Percentiles rank a stretch among this genome's conserved stretches.
Evolutionary conservation across 1,139 yeast genomes (phyloP).

Genomic region (Yamadazyma songkhlaensis): DNA sequence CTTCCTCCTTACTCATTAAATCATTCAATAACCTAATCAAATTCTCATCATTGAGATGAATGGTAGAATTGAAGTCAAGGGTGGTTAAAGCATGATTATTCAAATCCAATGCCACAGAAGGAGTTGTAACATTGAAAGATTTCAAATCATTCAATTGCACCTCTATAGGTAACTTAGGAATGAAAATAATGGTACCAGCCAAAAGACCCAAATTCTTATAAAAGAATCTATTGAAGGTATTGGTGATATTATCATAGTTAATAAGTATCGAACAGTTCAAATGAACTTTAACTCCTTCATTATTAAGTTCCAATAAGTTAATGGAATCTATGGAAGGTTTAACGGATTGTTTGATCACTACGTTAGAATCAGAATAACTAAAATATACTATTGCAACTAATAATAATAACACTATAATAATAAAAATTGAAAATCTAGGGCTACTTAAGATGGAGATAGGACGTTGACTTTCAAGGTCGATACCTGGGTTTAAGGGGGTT

Average conservation of each 20-base stretch:
- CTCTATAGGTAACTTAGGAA: conserved; percentile 12
- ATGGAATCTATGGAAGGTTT: conserved; percentile 18
- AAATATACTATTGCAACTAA: conserved; percentile 16
- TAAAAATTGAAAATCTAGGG: conserved; percentile 14
- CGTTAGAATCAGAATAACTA: conserved; percentile 17
- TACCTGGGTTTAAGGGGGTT: conserved; percentile 2
- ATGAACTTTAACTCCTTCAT: conserved; percentile 22
- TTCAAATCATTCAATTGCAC: conserved; percentile 12
- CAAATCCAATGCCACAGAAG: conserved; percentile 9
- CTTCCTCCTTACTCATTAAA: conserved; percentile 11
- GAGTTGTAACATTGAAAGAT: conserved; percentile 13
- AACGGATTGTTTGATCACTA: conserved; percentile 19
- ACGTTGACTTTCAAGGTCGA: conserved; percentile 6
- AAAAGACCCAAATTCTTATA: conserved; percentile 15
- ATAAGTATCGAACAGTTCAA: conserved; percentile 23
- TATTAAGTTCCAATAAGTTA: conserved; percentile 20
- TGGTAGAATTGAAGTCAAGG: conserved; percentile 12
- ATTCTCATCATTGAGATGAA: conserved; percentile 12
- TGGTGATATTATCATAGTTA: conserved; percentile 24
- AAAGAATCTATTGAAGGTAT: conserved; percentile 18
- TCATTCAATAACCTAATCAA: conserved; percentile 14
- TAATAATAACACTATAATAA: conserved; percentile 15
- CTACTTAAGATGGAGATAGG: conserved; percentile 12
- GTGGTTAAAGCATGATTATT: conserved; percentile 9
- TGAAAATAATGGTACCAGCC: conserved; percentile 9